Conservation (phyloP, 164 flowering plant species). For the Platanus orientalis region DNA sequence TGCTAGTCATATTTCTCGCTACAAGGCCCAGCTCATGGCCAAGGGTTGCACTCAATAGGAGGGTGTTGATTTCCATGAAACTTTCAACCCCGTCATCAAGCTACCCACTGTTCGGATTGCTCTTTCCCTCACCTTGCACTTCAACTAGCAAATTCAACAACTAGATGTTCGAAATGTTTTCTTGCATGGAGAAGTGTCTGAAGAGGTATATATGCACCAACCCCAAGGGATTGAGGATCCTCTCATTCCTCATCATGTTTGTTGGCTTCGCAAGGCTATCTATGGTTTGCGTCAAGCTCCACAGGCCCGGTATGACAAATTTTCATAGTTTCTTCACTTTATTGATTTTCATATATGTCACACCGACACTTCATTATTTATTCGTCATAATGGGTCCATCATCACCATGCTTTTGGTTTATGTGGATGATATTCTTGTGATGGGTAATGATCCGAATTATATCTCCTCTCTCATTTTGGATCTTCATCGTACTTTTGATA, state of each 20-base stretch:
- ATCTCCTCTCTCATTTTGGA: too few species aligned
- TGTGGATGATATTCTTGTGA: neutral
- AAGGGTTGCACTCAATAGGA: too few species aligned
- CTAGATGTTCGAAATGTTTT: too few species aligned
- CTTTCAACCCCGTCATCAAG: too few species aligned
- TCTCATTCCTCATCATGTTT: neutral
- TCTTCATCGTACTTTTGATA: too few species aligned
- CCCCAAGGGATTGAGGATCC: neutral
- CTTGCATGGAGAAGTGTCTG: too few species aligned
- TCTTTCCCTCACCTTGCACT: too few species aligned
- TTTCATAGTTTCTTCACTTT: neutral
- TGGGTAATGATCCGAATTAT: neutral
- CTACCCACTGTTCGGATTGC: too few species aligned
- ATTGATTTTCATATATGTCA: neutral
- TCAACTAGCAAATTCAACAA: too few species aligned
- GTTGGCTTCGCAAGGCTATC: neutral
- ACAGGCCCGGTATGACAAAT: neutral
- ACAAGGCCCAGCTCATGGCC: too few species aligned
- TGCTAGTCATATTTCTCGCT: too few species aligned
- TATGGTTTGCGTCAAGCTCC: constrained; percentile 9
- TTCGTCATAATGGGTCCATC: neutral
- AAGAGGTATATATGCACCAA: neutral
- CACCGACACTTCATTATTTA: neutral
- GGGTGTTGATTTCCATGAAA: too few species aligned
- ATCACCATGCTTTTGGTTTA: neutral